Evolutionary conservation across 148 eudicot genomes (phyloP), one percentile per base, ranked within the genome.

Genomic region (Camellia lanceoleosa): DNA sequence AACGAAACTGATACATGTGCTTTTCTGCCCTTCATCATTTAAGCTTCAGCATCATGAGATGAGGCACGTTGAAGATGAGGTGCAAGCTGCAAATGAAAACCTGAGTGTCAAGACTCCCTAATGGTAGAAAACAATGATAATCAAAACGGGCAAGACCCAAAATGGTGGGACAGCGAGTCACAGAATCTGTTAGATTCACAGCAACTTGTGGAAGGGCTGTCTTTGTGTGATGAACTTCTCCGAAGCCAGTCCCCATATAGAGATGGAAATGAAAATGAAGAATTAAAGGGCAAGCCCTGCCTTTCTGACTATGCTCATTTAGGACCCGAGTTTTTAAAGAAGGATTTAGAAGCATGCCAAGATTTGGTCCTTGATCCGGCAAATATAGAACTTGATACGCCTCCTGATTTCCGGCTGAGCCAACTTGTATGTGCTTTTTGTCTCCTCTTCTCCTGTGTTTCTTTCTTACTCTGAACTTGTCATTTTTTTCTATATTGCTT

Each of bases 391-490:
- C 73, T 87, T 18, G 96, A 93, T 83, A 89, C 96, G 15, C 90
- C 95, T 7, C 95, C 95, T 52, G 98, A 95, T 85, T 84, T 91
- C 78, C 90, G 98, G 77, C 82, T 95, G 61, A 95, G 99, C 86
- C 99, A 95, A 82, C 90, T 95, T 83, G 99, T 95, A 86, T 77
- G 89, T 80, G 77, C 47, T 23, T 23, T 23, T 23, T 67, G 6
- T 56, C 10, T 20, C 61, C 18, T 16, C 18, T 16, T 74, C 3
- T 16, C 14, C 16, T 54, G 43, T 5, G 68, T n/a, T 71, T 46
- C 49, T 30, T 71, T 23, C 55, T 78, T 4, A 66, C 41, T 68
- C 4, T 20, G 44, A 77, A 44, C 38, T 30, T 61, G n/a, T 49
- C 61, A 15, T 47, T 10, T 64, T 70, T 2, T 23, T 0, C 42